Evolutionary conservation across 139 green algal species (phyloP), one percentile per base, ranked within the genome.

Genomic region (Volvox africanus): DNA sequence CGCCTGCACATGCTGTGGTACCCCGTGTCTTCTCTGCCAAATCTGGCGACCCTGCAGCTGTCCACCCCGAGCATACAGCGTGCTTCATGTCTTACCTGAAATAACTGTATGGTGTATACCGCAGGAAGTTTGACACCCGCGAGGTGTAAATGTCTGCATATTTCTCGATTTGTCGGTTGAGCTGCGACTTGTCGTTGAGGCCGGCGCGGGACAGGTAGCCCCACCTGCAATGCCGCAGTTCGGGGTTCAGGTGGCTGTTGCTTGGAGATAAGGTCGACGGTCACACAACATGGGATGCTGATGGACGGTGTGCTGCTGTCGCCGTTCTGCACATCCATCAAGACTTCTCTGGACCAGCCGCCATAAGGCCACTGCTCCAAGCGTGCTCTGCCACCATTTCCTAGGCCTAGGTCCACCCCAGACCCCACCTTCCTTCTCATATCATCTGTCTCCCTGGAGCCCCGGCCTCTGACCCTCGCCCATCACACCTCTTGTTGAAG

Each of bases 101-200:
- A 91, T 98, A 98, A 82, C 95, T 96, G 92, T 97, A 98, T 26
- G 97, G 97, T 20, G 97, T 98, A 93, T 99, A 99, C n/a, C 95
- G 94, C 91, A 98, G 88, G 91, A 99, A 99, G 95, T 99, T 99
- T 92, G 93, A 97, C 1, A 99, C 98, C 13, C 98, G 83, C 26
- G 79, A 96, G 28, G 96, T 99, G 95, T 99, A 99, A 88, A 99
- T 96, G 94, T 99, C 97, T 14, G 97, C 95, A 87, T 96, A 98
- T 95, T 99, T 99, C 81, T 99, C 98, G 79, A 99, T 99, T 94
- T 99, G 98, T 2, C 97, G 91, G 77, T 95, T 96, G 22, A 99
- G 96, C 91, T 99, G 97, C 30, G 89, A 96, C 93, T 99, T 99
- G 95, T 99, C 98, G 89, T 99, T 99, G n/a, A 99, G 94, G 71